Percentiles rank a stretch among this genome's conserved stretches.
Conservation (phyloP, 129 eudicot genomes). For the Chrysanthemum lavandulifolium region DNA sequence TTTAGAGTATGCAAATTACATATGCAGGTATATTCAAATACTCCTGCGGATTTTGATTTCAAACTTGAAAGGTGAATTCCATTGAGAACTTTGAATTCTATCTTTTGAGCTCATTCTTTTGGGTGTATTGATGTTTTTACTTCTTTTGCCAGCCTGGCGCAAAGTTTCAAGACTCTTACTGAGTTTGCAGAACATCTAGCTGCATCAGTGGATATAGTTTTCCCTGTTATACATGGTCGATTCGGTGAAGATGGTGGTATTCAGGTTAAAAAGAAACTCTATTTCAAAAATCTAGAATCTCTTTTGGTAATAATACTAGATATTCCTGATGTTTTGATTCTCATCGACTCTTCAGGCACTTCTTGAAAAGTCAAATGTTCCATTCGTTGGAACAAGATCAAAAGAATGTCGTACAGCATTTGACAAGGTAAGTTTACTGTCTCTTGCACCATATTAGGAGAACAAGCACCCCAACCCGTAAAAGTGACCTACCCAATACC, state of each 20-base stretch:
- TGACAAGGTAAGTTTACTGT: conserved; percentile 59
- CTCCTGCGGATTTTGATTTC: conserved; percentile 96
- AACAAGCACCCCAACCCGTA: too few relatives aligned
- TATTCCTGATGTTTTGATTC: conserved; percentile 1
- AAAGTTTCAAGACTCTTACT: conserved; percentile 65
- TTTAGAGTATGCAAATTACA: not conserved
- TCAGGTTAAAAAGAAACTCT: conserved; percentile 49
- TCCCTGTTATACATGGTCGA: conserved; percentile 92
- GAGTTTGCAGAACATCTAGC: conserved; percentile 83
- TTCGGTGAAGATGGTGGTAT: conserved; percentile 97
- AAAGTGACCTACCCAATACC: too few relatives aligned
- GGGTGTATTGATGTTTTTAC: conserved; percentile 1
- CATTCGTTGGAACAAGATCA: conserved; percentile 85
- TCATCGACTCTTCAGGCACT: conserved; percentile 52
- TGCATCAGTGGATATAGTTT: conserved; percentile 76
- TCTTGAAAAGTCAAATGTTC: conserved; percentile 71
- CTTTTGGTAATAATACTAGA: conserved; percentile 4
- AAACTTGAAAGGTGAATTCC: conserved; percentile 70
- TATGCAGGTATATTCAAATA: conserved; percentile 85
- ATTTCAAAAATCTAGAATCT: not conserved
- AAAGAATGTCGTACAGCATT: conserved; percentile 82
- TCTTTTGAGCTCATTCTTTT: conserved; percentile 9
- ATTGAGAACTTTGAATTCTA: not conserved
- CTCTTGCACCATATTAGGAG: not conserved
- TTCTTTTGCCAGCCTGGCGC: conserved; percentile 72